Evolutionary conservation across 768 basidiomycete genomes (phyloP), one percentile per base, ranked within the genome.

Genomic region (Albatrellus ellisii): DNA sequence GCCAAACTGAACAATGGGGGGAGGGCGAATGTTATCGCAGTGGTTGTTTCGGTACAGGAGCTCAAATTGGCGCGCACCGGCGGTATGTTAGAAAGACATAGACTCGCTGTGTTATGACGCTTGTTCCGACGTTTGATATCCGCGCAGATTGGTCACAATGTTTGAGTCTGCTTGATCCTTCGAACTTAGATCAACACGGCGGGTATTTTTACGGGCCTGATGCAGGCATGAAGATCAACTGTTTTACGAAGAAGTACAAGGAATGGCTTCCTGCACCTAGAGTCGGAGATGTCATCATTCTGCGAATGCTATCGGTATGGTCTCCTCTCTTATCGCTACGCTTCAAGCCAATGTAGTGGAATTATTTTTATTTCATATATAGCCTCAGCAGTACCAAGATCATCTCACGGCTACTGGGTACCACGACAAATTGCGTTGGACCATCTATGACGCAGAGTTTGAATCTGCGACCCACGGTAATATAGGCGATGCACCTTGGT

Each of bases 121-220:
- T 11, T 12, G 31, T 15, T 28, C 33, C 24, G 15, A 29, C 38
- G 26, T 44, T 26, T 39, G 26, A 34, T 40, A 9, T 11, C 32
- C 34, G 14, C 43, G 12, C 43, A 81, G 79, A 77, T 26, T 69
- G 60, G 63, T 51, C 42, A 48, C 55, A 64, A 32, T 66, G 57
- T 26, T 43, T 81, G 14, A 55, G 55, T 8, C 53, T 82, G 12
- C 63, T 69, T 6, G 80, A 82, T 49, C 68, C 72, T 3, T 73
- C 73, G 21, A 65, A 62, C 35, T 56, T 56, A n/a, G 48, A 54
- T 22, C 49, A 56, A n/a, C 49, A 57, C 5, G 55, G 52, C 20
- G 44, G 46, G 29, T 40, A 56, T 21, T 37, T 52, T 4, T 41
- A 32, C 22, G 44, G 39, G 46, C 55, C 70, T 20, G 26, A 25